Evolutionary conservation across 1,284 basidiomycete species (phyloP), one percentile per base, ranked within the genome.

Genomic region (Gomphus sp.): DNA sequence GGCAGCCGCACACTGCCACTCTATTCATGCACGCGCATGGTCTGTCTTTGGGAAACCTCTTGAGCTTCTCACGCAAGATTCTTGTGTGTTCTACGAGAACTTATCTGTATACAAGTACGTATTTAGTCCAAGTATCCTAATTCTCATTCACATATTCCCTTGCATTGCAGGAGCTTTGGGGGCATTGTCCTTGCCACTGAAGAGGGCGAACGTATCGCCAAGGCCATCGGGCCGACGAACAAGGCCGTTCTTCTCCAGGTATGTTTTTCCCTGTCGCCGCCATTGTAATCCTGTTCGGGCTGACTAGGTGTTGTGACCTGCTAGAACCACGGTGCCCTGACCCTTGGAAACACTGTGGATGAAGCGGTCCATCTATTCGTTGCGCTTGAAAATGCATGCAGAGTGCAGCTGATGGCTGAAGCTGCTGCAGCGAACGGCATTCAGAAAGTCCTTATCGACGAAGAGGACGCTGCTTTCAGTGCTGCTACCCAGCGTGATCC

Each of bases 1-100:
- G 37, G 83, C 83, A 45, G 82, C 82, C 4, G 83, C 83, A 6
- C 84, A 87, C 69, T 80, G 79, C 22, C 84, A 87, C 68, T 52
- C 50, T 4, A 47, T 47, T n/a, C 18, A 47, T 65, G 85, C 82
- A n/a, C 81, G 81, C 64, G 77, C 83, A 0, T 87, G 82, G 71
- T 75, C 78, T 10, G 73, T 79, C 0, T 75, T 86, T 8, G 82
- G 83, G 11, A 73, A 47, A 8, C 54, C 77, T 44, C 72, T 85
- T 54, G 79, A 84, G 55, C 74, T 80, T 65, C 70, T 77, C 49
- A 77, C 76, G 9, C 79, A 81, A 66, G 79, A 79, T 62, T 68
- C 74, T 25, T 79, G 76, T 62, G 72, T 73, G 3, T 77, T 80
- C 64, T 76, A 75, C 58, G 66, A 79, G 61, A 62, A 48, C 61